Evolutionary conservation across 805 yeast species (phyloP), one percentile per base, ranked within the genome.

Genomic region (Millerozyma acaciae): DNA sequence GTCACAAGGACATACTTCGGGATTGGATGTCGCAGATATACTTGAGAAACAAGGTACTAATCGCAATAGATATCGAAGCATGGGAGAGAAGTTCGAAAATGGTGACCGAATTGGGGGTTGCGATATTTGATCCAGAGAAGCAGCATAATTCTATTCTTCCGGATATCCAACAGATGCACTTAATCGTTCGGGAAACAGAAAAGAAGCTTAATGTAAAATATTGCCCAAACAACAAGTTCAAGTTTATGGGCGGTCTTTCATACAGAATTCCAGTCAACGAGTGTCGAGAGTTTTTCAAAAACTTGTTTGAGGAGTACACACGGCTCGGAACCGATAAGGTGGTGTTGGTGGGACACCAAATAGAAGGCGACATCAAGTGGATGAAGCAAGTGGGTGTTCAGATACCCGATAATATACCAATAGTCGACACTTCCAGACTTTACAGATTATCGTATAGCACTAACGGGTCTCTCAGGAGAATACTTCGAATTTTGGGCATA

Each of bases 11-110:
- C 8, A 16, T 16, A 6, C 33, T 56, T 7, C 36, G 35, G 32
- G 8, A 30, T 2, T 36, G 43, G 16, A 51, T 60, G 51, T 37
- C 42, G 12, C 18, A 38, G 8, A 54, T 57, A 6, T 56, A 49
- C 25, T 29, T 39, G 7, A 33, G 58, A 23, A 41, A 46, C 17
- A 33, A 59, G 4, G 62, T 70, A 2, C 54, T 72, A 17, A 55
- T 78, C 16, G 59, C 73, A 6, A 55, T 78, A 25, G 84, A 78
- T 48, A 60, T 75, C 4, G 85, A 78, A 50, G 81, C 82, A 0
- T 75, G 51, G 53, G 84, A 78, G 43, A 46, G 50, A 23, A 53
- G 65, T 43, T 57, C 52, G 7, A 51, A 57, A 17, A 47, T 57
- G 14, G 61, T 78, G 9, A 78, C 82, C 0, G 84, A 78, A 44